These are phyloP conservation scores for Mucor saturninus DNA, from an alignment of 371 early-diverging fungal genomes.

Conservation along the genomic window DNA sequence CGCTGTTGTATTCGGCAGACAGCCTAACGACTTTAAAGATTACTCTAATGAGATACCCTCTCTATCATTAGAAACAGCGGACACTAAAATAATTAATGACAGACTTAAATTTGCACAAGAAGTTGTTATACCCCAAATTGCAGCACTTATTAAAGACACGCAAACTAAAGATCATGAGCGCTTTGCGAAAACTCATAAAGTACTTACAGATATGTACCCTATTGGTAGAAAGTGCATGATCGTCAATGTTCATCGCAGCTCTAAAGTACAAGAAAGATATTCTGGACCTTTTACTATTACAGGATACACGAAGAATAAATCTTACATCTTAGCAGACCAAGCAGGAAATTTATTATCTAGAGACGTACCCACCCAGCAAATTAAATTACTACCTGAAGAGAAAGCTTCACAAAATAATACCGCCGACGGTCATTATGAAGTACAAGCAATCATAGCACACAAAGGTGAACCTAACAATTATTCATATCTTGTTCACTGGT, in stretches of 20 bases:
- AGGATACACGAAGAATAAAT: neutral
- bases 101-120: conserved; percentile 1
- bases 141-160: conserved; percentile 4
- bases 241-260: neutral
- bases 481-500: too few species aligned
- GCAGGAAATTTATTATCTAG: conserved; percentile 4
- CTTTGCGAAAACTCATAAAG: conserved; percentile 1
- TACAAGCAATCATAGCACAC: conserved; percentile 9
- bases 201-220: conserved; percentile 5
- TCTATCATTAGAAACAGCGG: too few species aligned
- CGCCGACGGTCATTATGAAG: conserved; percentile 2
- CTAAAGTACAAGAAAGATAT: conserved; percentile 2
- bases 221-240: conserved; percentile 13
- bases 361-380: conserved; percentile 13
- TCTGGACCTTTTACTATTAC: too few species aligned
- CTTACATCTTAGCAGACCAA: conserved; percentile 2
- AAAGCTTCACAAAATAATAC: neutral
- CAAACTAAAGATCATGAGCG: conserved; percentile 2
- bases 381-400: neutral
- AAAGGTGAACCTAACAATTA: too few species aligned
- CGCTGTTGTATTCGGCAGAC: conserved; percentile 17
- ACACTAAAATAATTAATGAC: conserved; percentile 1
- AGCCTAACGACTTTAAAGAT: conserved; percentile 10
- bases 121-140: conserved; percentile 6
- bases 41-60: neutral